Evolutionary conservation across 2,329 filamentous ascomycete genomes (phyloP).

Genomic region (Pleurostoma richardsiae): DNA sequence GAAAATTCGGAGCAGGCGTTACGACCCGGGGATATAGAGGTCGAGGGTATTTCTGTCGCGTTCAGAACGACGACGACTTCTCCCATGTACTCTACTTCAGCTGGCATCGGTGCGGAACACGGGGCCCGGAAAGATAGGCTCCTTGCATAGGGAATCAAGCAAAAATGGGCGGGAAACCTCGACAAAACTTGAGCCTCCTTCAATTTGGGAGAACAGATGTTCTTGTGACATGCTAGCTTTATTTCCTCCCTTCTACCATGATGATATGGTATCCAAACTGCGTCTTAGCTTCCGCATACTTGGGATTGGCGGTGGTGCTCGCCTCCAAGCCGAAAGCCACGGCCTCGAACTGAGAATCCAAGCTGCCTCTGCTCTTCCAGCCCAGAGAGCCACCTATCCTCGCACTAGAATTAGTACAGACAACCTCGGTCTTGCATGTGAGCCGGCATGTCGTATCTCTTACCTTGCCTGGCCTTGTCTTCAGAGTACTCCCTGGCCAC

Average conservation of each 20-base stretch:
- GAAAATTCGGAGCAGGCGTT: constrained; percentile 20
- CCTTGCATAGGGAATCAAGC: constrained; percentile 32
- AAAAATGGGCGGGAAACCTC: constrained; percentile 3
- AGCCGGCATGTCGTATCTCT: constrained; percentile 3
- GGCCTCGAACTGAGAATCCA: constrained; percentile 67
- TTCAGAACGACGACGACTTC: constrained; percentile 22
- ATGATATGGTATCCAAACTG: constrained; percentile 75
- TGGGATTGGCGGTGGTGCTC: constrained; percentile 60
- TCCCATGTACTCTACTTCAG: constrained; percentile 40
- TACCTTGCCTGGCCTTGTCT: constrained; percentile 68
- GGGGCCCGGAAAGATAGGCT: constrained; percentile 21
- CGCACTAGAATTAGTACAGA: neutral
- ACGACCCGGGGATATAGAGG: constrained; percentile 28
- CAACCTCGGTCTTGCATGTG: neutral
- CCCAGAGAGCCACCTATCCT: constrained; percentile 61
- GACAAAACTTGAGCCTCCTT: neutral
- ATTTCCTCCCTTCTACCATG: constrained; percentile 63
- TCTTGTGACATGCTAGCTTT: constrained; percentile 4
- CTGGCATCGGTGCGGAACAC: constrained; percentile 37
- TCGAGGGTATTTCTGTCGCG: constrained; percentile 25
- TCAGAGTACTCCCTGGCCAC: constrained; percentile 70
- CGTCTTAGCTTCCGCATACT: constrained; percentile 67
- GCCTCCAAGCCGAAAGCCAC: constrained; percentile 65
- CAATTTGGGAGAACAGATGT: neutral
- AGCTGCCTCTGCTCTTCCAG: constrained; percentile 64